Evolutionary conservation across 306 rosid genomes (phyloP), one percentile per base, ranked within the genome.

Genomic region (Cicer arietinum): DNA sequence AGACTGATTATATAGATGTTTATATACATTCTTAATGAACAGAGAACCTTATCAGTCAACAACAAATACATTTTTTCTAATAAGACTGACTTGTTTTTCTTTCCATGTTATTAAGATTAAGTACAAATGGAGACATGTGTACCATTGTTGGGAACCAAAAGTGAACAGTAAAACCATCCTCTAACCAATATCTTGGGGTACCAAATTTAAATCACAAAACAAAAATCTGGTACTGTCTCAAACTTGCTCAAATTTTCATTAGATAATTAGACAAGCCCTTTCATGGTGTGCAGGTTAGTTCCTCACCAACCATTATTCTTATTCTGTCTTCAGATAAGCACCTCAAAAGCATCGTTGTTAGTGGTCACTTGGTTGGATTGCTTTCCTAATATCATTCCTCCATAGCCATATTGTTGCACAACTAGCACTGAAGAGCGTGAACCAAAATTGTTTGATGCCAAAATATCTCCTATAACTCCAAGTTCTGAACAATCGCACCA

Each of bases 401-500:
- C 85, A 79, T 68, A 76, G 7, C 86, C 88, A 76, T 82, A 82
- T 51, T 83, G 85, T 10, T 83, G 90, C 17, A 90, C 81, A 22
- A 86, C 82, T 1, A 90, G 73, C 69, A 88, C 67, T n/a, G 88
- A 90, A 2, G 92, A 76, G 1, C 43, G 18, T 1, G 77, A 40
- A 0, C 77, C 80, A 42, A 83, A 77, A 57, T 37, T 78, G 7
- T 85, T 70, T 9, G 87, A 85, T 1, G 85, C 88, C 79, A 86
- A 57, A 8, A 86, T 53, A 68, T 85, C 89, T 7, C 91, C 92
- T 35, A 86, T 44, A 1, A 79, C 78, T 6, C 92, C 92, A 7
- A 86, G 79, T 65, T 86, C 96, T 0, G 73, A 77, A 70, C 77
- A 83, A 14, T 88, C 91, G 42, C 88, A 78, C 90, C 89, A 90